These are phyloP conservation scores for Mycosarcoma maydis DNA, from an alignment of 1,284 basidiomycete species.

Conservation along the genomic window DNA sequence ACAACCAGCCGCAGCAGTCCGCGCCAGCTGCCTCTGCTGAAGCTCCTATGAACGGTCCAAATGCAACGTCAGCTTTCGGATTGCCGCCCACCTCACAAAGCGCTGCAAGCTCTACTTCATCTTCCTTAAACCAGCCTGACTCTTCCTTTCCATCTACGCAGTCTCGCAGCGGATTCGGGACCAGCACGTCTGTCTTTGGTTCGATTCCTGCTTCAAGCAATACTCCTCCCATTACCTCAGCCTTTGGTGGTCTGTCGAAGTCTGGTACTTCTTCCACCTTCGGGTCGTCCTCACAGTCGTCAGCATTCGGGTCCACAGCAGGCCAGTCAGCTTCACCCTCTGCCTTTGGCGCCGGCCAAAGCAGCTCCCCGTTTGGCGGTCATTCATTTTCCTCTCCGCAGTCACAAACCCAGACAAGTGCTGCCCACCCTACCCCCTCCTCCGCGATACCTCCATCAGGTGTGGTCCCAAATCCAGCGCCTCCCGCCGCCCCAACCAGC, in stretches of 20 bases:
- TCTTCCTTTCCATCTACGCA: slow-evolving; percentile 10
- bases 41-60: background rate
- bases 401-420: background rate
- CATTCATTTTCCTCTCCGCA: slow-evolving; percentile 10
- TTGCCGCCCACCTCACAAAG: background rate
- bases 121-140: slow-evolving; percentile 9
- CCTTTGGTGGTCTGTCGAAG: slow-evolving; percentile 6
- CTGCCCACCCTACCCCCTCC: background rate
- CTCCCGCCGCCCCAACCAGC: slow-evolving; percentile 20
- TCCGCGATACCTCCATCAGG: background rate
- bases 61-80: slow-evolving; percentile 7
- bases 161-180: slow-evolving; percentile 2
- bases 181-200: slow-evolving; percentile 22
- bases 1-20: slow-evolving; percentile 6
- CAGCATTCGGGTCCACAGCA: slow-evolving; percentile 12
- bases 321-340: slow-evolving; percentile 2
- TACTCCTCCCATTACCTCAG: background rate
- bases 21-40: background rate
- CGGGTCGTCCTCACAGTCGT: slow-evolving; percentile 6
- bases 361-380: slow-evolving; percentile 9
- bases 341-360: slow-evolving; percentile 10
- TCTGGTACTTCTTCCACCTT: slow-evolving; percentile 1
- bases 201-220: background rate
- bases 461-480: background rate
- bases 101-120: slow-evolving; percentile 2